Evolutionary conservation across 441 rosid genomes (phyloP).

Genomic region (Heliophila coronopifolia): DNA sequence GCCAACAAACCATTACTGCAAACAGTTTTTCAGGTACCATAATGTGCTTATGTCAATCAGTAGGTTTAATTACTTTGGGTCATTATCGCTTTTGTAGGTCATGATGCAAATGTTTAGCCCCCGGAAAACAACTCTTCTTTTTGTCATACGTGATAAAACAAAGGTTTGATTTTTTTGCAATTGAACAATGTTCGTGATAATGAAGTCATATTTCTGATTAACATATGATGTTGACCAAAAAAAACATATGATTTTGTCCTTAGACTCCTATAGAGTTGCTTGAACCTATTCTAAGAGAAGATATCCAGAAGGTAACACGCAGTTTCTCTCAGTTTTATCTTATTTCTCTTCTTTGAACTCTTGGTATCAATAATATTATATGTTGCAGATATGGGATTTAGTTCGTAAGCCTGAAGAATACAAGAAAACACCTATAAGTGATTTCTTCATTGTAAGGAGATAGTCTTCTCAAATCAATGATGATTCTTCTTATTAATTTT

Average conservation of each 20-base stretch:
- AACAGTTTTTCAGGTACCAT: slow-evolving; percentile 74
- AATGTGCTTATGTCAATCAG: slow-evolving; percentile 5
- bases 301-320: slow-evolving; percentile 69
- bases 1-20: slow-evolving; percentile 86
- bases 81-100: slow-evolving; percentile 42
- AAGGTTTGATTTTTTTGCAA: slow-evolving; percentile 41
- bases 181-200: slow-evolving; percentile 10
- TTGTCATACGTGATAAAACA: slow-evolving; percentile 92
- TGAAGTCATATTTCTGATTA: slow-evolving; percentile 10
- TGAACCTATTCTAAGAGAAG: slow-evolving; percentile 75
- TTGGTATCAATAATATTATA: slow-evolving; percentile 6
- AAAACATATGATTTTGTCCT: slow-evolving; percentile 14
- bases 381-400: slow-evolving; percentile 77
- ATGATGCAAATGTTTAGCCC: slow-evolving; percentile 92
- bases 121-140: slow-evolving; percentile 78
- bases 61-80: slow-evolving; percentile 6
- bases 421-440: slow-evolving; percentile 61
- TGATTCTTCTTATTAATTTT: not conserved
- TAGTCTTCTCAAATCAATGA: not conserved
- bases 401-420: slow-evolving; percentile 67
- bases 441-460: slow-evolving; percentile 70
- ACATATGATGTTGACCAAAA: slow-evolving; percentile 11
- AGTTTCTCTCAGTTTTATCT: slow-evolving; percentile 2
- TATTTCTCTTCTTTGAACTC: slow-evolving; percentile 16
- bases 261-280: slow-evolving; percentile 79